Percentiles rank a stretch among this genome's conserved stretches.
Evolutionary conservation across 345 rosid species (phyloP).

Genomic region (Toxicodendron radicans): DNA sequence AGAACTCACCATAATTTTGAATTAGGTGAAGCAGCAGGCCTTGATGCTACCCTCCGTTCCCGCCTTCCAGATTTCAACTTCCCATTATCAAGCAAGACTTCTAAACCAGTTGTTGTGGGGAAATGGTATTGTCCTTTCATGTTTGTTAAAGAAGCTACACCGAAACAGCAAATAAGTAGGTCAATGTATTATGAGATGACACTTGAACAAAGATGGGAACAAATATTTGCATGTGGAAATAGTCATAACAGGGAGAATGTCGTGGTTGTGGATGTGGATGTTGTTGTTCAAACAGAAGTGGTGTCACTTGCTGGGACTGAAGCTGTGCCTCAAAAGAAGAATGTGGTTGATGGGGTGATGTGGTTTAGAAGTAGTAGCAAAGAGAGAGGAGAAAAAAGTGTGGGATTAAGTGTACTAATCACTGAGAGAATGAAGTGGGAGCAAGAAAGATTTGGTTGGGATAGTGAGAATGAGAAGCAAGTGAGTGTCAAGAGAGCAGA

Average conservation of each 20-base stretch:
- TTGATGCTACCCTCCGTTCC: slow-evolving; percentile 33
- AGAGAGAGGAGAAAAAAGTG: slow-evolving; percentile 22
- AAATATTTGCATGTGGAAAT: slow-evolving; percentile 39
- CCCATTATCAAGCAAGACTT: slow-evolving; percentile 13
- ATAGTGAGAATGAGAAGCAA: slow-evolving; percentile 14
- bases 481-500: slow-evolving; percentile 32
- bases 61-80: slow-evolving; percentile 45
- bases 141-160: slow-evolving; percentile 44
- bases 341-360: slow-evolving; percentile 31
- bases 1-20: slow-evolving; percentile 27
- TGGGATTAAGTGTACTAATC: slow-evolving; percentile 44
- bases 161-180: slow-evolving; percentile 40
- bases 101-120: slow-evolving; percentile 36
- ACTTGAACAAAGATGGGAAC: slow-evolving; percentile 63
- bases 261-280: slow-evolving; percentile 38
- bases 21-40: slow-evolving; percentile 53
- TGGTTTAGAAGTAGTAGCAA: slow-evolving; percentile 33
- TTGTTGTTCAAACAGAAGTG: slow-evolving; percentile 33
- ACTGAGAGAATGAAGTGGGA: slow-evolving; percentile 57
- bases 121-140: slow-evolving; percentile 74
- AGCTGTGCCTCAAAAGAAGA: neutral
- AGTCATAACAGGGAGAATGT: neutral
- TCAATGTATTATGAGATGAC: slow-evolving; percentile 53
- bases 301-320: slow-evolving; percentile 34
- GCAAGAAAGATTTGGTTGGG: slow-evolving; percentile 56